Base-by-base conservation (phyloP, 2,329 filamentous ascomycete species). In the Aspergillus sp. region DNA sequence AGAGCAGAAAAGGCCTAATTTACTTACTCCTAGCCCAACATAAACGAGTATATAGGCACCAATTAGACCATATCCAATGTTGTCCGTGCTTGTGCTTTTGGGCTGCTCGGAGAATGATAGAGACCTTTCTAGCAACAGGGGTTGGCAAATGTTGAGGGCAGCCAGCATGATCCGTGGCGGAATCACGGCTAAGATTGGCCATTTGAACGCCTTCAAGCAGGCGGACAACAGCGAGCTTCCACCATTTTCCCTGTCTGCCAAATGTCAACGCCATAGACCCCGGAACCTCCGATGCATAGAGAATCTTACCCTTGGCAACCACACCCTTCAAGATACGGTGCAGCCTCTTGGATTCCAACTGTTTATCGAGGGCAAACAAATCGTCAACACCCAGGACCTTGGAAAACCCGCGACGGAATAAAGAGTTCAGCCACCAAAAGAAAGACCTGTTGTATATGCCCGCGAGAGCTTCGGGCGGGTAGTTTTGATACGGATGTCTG, bases 381-480 rank as follows among this genome's bases (percentile, higher is more conserved):
- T 83, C 81, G 7, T 80, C 76, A 0, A 83, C 71, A 0, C 69
- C 64, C 5, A 84, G 64, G 3, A 75, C 62, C 6, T 76, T 80
- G 4, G 70, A 76, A 70, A 79, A 84, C 0, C 84, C 83, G 15
- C 73, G 70, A 25, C 75, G 75, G 44, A 87, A 80, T 6, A 87
- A 68, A 2, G 77, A 75, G 59, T 81, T 84, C 53, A 85, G 69
- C 84, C 84, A 86, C 74, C 77, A 81, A 66, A 86, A 86, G 11
- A 83, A 70, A 0, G 71, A 72, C 47, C 76, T 74, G 61, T 75
- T 84, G 63, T 81, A 81, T n/a, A 83, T 72, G 3, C 83, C 78
- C 50, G 79, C 82, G 2, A 80, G 84, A 3, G 79, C 79, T 66
- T 87, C 85, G 0, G 76, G 78, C 1, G 83, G 82, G 44, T 75